Evolutionary conservation across 176 grass and related monocot genomes (phyloP).

Genomic region (Aegilops longissima): DNA sequence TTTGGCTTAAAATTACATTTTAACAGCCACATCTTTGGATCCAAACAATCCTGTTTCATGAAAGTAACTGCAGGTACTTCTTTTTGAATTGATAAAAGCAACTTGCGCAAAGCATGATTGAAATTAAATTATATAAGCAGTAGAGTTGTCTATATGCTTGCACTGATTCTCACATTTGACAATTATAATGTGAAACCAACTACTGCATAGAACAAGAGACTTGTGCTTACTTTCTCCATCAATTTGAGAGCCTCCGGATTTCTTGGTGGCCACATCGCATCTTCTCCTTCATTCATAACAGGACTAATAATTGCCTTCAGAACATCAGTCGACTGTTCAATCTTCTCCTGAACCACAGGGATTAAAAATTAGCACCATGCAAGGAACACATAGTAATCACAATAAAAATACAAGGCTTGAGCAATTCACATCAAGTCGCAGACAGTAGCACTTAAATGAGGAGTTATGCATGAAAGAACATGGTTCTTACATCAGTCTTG

Average conservation of each 20-base stretch:
- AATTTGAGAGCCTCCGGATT: constrained; percentile 60
- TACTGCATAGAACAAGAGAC: not conserved
- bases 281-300: constrained; percentile 61
- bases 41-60: not conserved
- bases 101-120: not conserved
- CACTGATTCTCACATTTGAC: not conserved
- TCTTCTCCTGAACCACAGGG: constrained; percentile 68
- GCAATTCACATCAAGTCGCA: not conserved
- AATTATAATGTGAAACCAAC: not conserved
- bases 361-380: constrained; percentile 22
- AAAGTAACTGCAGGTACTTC: not conserved
- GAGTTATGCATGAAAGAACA: not conserved
- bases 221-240: constrained; percentile 68
- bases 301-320: constrained; percentile 82
- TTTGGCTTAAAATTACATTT: not conserved
- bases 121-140: not conserved
- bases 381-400: not conserved
- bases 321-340: constrained; percentile 87
- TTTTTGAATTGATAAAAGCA: not conserved
- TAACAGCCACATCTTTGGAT: not conserved
- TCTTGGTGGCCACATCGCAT: constrained; percentile 77
- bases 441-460: not conserved
- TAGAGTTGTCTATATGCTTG: not conserved
- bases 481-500: constrained; percentile 82
- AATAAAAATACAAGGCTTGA: not conserved